These are phyloP conservation scores for Rutstroemia sp. DNA, from an alignment of 2,329 filamentous ascomycete species.

Conservation along the genomic window DNA sequence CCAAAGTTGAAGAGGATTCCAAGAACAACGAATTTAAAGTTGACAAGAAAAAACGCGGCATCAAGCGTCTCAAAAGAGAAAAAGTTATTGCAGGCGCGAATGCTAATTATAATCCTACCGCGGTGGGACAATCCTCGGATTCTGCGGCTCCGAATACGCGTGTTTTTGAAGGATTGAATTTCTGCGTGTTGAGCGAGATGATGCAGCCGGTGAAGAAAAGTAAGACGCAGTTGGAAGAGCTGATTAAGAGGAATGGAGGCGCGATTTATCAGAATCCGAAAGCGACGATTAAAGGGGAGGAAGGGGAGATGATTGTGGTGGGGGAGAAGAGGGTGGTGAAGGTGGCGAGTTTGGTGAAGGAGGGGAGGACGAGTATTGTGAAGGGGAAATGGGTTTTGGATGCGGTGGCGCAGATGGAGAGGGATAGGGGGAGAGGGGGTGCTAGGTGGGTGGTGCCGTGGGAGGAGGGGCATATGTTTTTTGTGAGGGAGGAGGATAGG, in stretches of 20 bases:
- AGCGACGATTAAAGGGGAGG: constrained; percentile 29
- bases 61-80: constrained; percentile 61
- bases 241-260: constrained; percentile 81
- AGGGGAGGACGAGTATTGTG: constrained; percentile 63
- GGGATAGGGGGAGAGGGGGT: constrained; percentile 31
- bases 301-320: constrained; percentile 59
- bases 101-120: constrained; percentile 30
- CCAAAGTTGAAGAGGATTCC: constrained; percentile 60
- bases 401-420: constrained; percentile 44
- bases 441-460: constrained; percentile 53
- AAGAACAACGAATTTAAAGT: constrained; percentile 72
- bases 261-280: constrained; percentile 67
- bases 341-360: constrained; percentile 74
- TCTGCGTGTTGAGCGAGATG: constrained; percentile 78
- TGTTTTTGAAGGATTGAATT: constrained; percentile 69
- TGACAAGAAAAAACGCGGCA: constrained; percentile 50
- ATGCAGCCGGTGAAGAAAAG: constrained; percentile 60
- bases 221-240: constrained; percentile 70
- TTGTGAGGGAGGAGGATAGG: constrained; percentile 50
- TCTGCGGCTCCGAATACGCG: constrained; percentile 52
- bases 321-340: constrained; percentile 77
- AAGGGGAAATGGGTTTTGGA: constrained; percentile 78
- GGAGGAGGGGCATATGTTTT: constrained; percentile 62
- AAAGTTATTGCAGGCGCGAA: constrained; percentile 66
- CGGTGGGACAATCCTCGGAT: constrained; percentile 25